A percentile compares a stretch with the other conserved stretches of the same genome.
Evolutionary conservation across 148 eudicot genomes (phyloP).

Genomic region (Chenopodium formosanum): DNA sequence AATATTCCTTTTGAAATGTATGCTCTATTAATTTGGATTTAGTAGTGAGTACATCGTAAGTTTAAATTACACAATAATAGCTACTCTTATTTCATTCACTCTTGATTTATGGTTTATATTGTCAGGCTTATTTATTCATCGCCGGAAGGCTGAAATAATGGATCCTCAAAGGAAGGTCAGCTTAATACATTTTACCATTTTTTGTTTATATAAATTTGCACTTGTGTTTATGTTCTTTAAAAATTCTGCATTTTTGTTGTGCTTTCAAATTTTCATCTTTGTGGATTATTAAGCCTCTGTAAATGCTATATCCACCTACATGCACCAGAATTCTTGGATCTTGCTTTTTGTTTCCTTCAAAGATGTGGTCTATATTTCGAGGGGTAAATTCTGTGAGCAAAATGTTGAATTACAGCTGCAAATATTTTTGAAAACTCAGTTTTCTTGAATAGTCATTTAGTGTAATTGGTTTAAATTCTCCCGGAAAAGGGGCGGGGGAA

Average conservation of each 20-base stretch:
- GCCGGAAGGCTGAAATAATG: constrained; percentile 86
- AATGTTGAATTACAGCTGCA: too few relatives aligned
- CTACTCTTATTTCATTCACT: neutral
- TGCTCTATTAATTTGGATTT: neutral
- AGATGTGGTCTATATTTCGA: neutral
- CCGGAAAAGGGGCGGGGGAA: neutral
- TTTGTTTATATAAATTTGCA: neutral
- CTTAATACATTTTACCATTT: constrained; percentile 10
- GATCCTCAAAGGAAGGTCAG: constrained; percentile 84
- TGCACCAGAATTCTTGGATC: neutral
- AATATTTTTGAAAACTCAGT: too few relatives aligned
- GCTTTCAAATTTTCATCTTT: neutral
- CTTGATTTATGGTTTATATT: constrained; percentile 9
- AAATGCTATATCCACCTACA: too few relatives aligned
- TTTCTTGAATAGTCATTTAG: neutral
- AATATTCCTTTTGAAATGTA: neutral
- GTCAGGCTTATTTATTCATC: constrained; percentile 94
- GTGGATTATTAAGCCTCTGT: neutral
- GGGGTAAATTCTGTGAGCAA: neutral
- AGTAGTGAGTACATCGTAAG: neutral
- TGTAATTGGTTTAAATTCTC: neutral
- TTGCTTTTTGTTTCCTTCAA: neutral
- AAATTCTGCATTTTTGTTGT: neutral
- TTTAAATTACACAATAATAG: neutral
- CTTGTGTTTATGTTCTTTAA: neutral